Evolutionary conservation across 2,329 filamentous ascomycete species (phyloP).

Genomic region (Epichloe sibirici): DNA sequence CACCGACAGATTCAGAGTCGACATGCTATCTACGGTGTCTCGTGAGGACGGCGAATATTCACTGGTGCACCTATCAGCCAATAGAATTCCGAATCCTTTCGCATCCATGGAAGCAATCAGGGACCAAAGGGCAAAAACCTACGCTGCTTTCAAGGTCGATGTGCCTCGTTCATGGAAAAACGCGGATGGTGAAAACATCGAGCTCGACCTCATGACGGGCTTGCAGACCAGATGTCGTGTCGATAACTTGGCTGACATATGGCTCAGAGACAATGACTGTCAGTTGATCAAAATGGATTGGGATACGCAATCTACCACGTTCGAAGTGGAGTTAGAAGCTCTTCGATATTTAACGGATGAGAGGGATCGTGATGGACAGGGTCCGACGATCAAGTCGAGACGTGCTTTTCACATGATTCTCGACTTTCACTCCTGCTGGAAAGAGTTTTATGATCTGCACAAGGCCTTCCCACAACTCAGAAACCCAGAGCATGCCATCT

Average conservation of each 20-base stretch:
- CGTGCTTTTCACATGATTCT: conserved; percentile 21
- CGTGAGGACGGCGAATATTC: conserved; percentile 12
- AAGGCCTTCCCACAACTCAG: conserved; percentile 21
- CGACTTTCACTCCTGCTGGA: conserved; percentile 15
- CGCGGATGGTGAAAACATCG: conserved; percentile 11
- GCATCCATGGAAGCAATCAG: conserved; percentile 9
- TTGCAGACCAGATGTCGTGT: conserved; percentile 44
- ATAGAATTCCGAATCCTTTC: conserved; percentile 20
- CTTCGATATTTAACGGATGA: conserved; percentile 14
- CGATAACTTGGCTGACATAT: conserved; percentile 9
- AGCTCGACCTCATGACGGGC: conserved; percentile 46
- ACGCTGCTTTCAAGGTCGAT: conserved; percentile 23
- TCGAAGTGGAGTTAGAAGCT: conserved; percentile 22
- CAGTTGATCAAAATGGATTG: conserved; percentile 17
- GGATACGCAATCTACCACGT: conserved; percentile 17
- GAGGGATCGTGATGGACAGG: conserved; percentile 9
- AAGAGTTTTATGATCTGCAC: conserved; percentile 14
- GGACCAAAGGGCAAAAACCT: conserved; percentile 8
- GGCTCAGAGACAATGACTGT: conserved; percentile 6
- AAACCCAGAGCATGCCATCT: conserved; percentile 11
- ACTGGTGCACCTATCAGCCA: conserved; percentile 14
- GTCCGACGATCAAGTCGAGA: conserved; percentile 11
- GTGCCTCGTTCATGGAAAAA: conserved; percentile 19
- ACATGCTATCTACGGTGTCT: conserved; percentile 13
- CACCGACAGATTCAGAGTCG: conserved; percentile 17